These are phyloP conservation scores for Aspergillus wentii DNA, from an alignment of 495 filamentous ascomycete genomes.

Conservation along the genomic window DNA sequence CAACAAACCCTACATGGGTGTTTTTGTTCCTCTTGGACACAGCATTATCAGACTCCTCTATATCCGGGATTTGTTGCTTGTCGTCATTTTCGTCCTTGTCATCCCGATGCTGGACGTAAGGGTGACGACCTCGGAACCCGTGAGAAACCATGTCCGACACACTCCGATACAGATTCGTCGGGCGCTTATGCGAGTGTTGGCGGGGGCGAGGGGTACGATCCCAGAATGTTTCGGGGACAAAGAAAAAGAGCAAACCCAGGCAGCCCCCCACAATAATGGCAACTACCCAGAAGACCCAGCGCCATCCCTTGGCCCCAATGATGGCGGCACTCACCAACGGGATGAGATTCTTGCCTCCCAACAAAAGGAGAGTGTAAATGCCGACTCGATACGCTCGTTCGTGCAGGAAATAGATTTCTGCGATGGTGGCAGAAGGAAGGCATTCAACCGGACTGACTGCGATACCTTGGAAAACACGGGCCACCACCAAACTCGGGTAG, in stretches of 20 bases:
- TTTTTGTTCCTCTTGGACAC: conserved; percentile 22
- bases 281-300: conserved; percentile 93
- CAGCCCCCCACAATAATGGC: conserved; percentile 78
- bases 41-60: conserved; percentile 3
- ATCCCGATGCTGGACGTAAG: conserved; percentile 13
- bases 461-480: conserved; percentile 81
- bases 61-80: conserved; percentile 7
- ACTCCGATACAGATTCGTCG: conserved; percentile 28
- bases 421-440: conserved; percentile 88
- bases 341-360: conserved; percentile 90
- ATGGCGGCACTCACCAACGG: conserved; percentile 85
- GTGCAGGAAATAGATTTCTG: conserved; percentile 95
- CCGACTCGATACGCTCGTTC: conserved; percentile 92
- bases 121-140: conserved; percentile 31
- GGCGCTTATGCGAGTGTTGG: conserved; percentile 37
- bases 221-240: conserved; percentile 97
- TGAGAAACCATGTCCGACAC: conserved; percentile 36
- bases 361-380: conserved; percentile 86
- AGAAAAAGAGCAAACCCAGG: conserved; percentile 73
- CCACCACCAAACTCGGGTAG: conserved; percentile 74
- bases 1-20: conserved; percentile 54
- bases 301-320: conserved; percentile 73
- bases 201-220: conserved; percentile 74
- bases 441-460: conserved; percentile 91
- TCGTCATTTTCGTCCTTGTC: conserved; percentile 8